These are phyloP conservation scores for Ophiosphaerella korrae DNA, from an alignment of 2,329 filamentous ascomycete genomes.

Conservation along the genomic window DNA sequence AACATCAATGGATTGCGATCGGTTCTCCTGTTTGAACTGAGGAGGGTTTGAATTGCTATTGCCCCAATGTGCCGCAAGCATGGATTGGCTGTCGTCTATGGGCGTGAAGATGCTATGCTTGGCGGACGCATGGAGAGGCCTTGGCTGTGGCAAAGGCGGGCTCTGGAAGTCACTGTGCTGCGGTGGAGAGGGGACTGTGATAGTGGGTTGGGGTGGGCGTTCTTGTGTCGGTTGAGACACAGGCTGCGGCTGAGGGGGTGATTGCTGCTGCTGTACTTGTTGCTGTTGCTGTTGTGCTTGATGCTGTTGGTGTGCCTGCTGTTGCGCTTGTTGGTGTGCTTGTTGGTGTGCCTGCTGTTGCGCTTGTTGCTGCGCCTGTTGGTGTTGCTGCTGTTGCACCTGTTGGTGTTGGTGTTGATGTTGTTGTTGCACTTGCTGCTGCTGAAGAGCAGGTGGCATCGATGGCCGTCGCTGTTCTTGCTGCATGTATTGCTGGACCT, in stretches of 20 bases:
- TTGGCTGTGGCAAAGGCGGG: conserved; percentile 65
- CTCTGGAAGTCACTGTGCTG: conserved; percentile 59
- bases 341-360: conserved; percentile 65
- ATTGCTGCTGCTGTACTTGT: conserved; percentile 69
- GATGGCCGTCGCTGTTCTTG: conserved; percentile 78
- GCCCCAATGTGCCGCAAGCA: conserved; percentile 78
- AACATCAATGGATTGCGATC: conserved; percentile 70
- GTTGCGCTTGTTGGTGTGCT: conserved; percentile 56
- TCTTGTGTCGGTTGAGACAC: conserved; percentile 70
- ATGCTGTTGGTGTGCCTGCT: conserved; percentile 58
- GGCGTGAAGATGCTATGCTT: conserved; percentile 95
- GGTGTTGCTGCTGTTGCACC: conserved; percentile 57
- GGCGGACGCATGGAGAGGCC: conserved; percentile 67
- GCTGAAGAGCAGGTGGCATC: conserved; percentile 70
- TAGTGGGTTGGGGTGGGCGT: conserved; percentile 53
- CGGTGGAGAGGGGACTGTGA: conserved; percentile 55
- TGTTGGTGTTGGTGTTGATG: conserved; percentile 64
- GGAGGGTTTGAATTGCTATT: conserved; percentile 57
- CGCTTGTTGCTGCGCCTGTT: conserved; percentile 40
- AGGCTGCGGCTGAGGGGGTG: conserved; percentile 75
- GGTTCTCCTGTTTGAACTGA: conserved; percentile 51
- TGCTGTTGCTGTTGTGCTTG: conserved; percentile 62
- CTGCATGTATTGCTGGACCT: conserved; percentile 71
- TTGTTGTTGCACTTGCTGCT: conserved; percentile 61
- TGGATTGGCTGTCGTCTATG: conserved; percentile 89